phyloP scores from a whole-genome alignment of 2,329 filamentous ascomycete species.

The Neophaeococcomyces mojaviensis region DNA sequence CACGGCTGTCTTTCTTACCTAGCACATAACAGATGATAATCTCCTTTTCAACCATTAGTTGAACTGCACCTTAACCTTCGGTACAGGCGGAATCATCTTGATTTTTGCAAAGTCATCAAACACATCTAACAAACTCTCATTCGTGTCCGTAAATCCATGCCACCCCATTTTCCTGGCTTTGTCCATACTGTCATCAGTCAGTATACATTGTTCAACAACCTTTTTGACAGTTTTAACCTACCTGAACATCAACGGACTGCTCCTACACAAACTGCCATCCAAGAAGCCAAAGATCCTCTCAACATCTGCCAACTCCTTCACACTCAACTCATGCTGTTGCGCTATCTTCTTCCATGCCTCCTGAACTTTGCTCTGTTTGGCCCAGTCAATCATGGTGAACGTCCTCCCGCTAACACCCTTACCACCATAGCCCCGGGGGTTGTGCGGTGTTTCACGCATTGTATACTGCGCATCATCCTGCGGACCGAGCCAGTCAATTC shows the following conservation, averaged over 20 bases:
- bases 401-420: constrained; percentile 31
- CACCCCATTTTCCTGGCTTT: constrained; percentile 29
- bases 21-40: no score
- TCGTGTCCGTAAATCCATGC: constrained; percentile 29
- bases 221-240: constrained; percentile 12
- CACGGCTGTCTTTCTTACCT: no score
- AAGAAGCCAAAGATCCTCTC: constrained; percentile 42
- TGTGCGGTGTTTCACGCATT: constrained; percentile 22
- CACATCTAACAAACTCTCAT: constrained; percentile 24
- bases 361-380: constrained; percentile 35
- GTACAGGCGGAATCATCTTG: constrained; percentile 20
- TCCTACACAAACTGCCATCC: constrained; percentile 33
- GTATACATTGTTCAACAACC: not conserved
- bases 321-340: constrained; percentile 32
- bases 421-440: constrained; percentile 37
- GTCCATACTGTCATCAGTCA: constrained; percentile 20
- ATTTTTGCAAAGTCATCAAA: constrained; percentile 19
- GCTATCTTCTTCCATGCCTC: constrained; percentile 41
- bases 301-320: constrained; percentile 37
- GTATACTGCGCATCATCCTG: constrained; percentile 18
- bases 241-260: constrained; percentile 27
- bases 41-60: no score
- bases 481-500: constrained; percentile 30
- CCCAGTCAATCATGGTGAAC: constrained; percentile 42
- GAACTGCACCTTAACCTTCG: constrained; percentile 18